Base-by-base conservation (phyloP, 2,329 filamentous ascomycete species). In the Akanthomyces uredinophilus region DNA sequence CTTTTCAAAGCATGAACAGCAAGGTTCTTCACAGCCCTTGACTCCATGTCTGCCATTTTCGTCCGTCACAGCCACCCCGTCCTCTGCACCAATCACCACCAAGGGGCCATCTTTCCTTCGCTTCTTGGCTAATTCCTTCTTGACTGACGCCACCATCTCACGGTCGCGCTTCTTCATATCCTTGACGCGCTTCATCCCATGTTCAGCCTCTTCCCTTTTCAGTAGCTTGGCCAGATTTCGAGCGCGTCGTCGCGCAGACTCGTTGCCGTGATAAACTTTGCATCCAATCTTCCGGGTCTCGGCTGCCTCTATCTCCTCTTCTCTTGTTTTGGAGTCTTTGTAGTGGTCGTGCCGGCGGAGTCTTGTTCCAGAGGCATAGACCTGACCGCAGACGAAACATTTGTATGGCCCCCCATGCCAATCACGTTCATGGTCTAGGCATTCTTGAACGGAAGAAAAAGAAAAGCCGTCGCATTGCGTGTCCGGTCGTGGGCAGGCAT, bases 351-450 rank as follows among this genome's bases (percentile, higher is more conserved):
- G 58, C 0, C 58, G 47, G 1, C 29, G 49, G 0, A 53, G 41
- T 3, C 37, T 20, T 3, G 58, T 14, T 4, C 11, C 51, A 3
- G 43, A 55, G 5, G 51, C 32, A 20, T 55, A 61, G 1, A 0
- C 7, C 11, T 49, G 41, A 4, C 59, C 59, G 18, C 59, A 61
- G 18, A 61, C 16, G 14, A 32, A 18, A 24, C 63, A 64, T 5
- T 14, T 14, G 32, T 64, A 64, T 1, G 63, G 63, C 0, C 51
- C 63, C 1, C 32, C 24, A 22, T 64, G 63, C 54, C 55, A 63
- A n/a, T 62, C 60, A 0, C 5, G 3, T 3, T 63, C 55, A 27
- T 64, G 63, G 6, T 18, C 24, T 4, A 18, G n/a, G 37, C 63
- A 64, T 16, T 60, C 60, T 0, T 51, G 37, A 0, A 50, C 7